A percentile compares a stretch with the other conserved stretches of the same genome.
These are phyloP conservation scores for Zhuliangozyma blackwelliae DNA, from an alignment of 1,139 yeast species.

Conservation along the genomic window DNA sequence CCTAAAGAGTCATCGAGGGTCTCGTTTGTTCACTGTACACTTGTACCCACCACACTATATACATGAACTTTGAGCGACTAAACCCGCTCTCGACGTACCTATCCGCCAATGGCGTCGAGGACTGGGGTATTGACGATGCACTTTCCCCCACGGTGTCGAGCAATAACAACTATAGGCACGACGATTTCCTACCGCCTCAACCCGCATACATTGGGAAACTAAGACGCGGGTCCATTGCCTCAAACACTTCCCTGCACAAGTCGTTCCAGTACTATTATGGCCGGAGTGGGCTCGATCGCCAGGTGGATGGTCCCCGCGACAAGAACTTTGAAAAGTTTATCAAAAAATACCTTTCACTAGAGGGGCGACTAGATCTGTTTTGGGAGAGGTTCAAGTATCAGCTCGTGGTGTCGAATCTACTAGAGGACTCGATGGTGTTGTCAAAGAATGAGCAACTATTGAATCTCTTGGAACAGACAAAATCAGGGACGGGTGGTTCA, in stretches of 20 bases:
- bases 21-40: too few species aligned
- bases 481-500: background rate
- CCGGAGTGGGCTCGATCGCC: conserved; percentile 2
- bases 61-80: conserved; percentile 32
- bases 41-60: background rate
- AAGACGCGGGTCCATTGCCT: conserved; percentile 1
- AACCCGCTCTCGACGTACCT: conserved; percentile 20
- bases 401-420: conserved; percentile 35
- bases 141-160: conserved; percentile 11
- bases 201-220: conserved; percentile 1
- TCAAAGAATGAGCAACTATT: conserved; percentile 42
- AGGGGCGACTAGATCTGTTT: conserved; percentile 17
- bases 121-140: conserved; percentile 42
- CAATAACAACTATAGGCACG: conserved; percentile 3
- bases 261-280: conserved; percentile 8
- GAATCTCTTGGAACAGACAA: background rate
- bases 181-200: conserved; percentile 1
- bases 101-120: conserved; percentile 14
- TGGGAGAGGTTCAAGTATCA: conserved; percentile 44
- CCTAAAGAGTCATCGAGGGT: too few species aligned
- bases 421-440: conserved; percentile 41
- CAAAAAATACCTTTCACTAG: conserved; percentile 23
- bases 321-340: conserved; percentile 25
- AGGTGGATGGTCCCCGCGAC: conserved; percentile 13
- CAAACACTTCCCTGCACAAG: conserved; percentile 1